Evolutionary conservation across 768 basidiomycete species (phyloP), one percentile per base, ranked within the genome.

Genomic region (Phlebiopsis gigantea): DNA sequence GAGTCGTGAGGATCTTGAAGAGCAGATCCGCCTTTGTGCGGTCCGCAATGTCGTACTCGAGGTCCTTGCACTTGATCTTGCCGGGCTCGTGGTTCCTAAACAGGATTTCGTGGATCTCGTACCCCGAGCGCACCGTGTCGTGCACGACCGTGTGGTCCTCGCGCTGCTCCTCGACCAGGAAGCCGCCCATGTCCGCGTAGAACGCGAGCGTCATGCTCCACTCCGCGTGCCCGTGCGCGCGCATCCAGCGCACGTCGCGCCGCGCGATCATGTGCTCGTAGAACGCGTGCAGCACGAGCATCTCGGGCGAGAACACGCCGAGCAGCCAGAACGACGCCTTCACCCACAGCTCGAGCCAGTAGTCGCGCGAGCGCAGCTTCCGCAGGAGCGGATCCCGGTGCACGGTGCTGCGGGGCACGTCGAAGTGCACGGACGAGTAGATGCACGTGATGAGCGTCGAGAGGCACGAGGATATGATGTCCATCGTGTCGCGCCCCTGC

Each of bases 201-300:
- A 60, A 60, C 5, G 59, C 52, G 56, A 54, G 59, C 21, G 52
- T 39, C 25, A 53, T 22, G 28, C 42, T 39, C 59, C 59, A 60
- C 29, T 50, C 59, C 15, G 41, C 31, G 46, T 60, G 48, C 25
- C 59, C 59, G 46, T 60, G 52, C 12, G 21, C 59, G 47, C 48
- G 59, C 59, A 60, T 60, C 59, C 59, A 60, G n/a, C 29, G 31
- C 46, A 51, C 59, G 56, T 60, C 59, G 46, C 59, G 59, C 29
- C 52, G 34, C 19, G 59, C 59, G 52, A 60, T 41, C 42, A 60
- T 46, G 34, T 54, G 46, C 59, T 60, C 59, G 44, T 57, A 60
- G 52, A 57, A 60, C 29, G 56, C 59, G 46, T 60, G 59, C 5
- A 60, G 56, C 26, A 60, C 59, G 56, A 60, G 59, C 59, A 60